Base-by-base conservation (phyloP, 257 asterid species). In the Cruciata laevipes region DNA sequence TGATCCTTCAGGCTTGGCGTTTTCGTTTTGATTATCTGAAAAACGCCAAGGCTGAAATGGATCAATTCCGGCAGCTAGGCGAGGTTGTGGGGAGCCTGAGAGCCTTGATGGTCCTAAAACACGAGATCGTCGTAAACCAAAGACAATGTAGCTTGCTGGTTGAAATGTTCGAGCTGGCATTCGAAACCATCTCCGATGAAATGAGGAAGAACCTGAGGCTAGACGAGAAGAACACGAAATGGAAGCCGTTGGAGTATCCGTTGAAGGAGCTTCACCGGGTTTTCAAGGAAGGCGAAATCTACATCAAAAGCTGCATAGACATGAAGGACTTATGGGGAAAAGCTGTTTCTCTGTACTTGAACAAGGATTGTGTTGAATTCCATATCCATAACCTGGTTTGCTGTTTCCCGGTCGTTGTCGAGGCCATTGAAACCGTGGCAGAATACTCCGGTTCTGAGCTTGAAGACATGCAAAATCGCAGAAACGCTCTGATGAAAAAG, bases 391-490 rank as follows among this genome's bases (percentile, higher is more conserved):
- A 89, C 77, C 35, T 92, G 83, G 64, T 92, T 0, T 82, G 84
- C 35, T 86, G 91, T 61, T 89, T 92, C 58, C 79, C 97, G 0
- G 83, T 86, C 11, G 95, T 92, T 65, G 81, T 92, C 47, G 98
- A 92, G 83, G 98, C 97, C 37, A 83, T 92, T 47, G 98, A 92
- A 71, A 71, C 91, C 6, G 96, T 86, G 3, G 90, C 97, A 20
- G 98, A 89, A 74, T 70, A 86, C 49, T 87, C 97, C 0, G 97
- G 88, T 2, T 31, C 72, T 5, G 87, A 87, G 16, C 81, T 78
- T 61, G 95, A 86, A 17, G 91, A 82, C 8, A 83, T 87, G 87
- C 91, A 81, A 65, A 89, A 71, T 67, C 75, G 82, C 62, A 71
- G 95, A 68, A 24, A 35, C 7, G 77, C 84, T 5, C 73, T 87